Evolutionary conservation across 192 early-diverging fungal species (phyloP), one percentile per base, ranked within the genome.

Genomic region (Rhizophagus sp.): DNA sequence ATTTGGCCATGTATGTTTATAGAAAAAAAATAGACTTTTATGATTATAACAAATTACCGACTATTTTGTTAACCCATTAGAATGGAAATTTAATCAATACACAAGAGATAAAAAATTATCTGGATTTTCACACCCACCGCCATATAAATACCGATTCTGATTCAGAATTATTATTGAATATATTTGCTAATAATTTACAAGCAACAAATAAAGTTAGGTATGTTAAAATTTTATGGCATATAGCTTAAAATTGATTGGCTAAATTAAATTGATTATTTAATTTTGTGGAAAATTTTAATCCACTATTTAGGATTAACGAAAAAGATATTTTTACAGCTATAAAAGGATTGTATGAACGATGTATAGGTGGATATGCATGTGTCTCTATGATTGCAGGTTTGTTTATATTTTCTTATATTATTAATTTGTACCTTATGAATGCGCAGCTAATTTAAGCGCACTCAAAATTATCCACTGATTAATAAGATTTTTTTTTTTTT

Each of bases 131-230:
- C 69, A 96, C 97, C 44, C 98, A 99, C 88, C 94, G 98, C 69
- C 98, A 99, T 83, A 98, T 99, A 88, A 99, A 99, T 88, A 99
- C 98, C 13, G 97, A 99, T 82, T 99, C 98, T 6, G 98, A 99
- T 88, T 98, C 97, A 65, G 98, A 99, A 88, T 84, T 99, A 62
- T 89, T 99, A 79, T 90, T 99, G 61, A 99, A 99, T 88, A 94
- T 99, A 79, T 95, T 99, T 83, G 98, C 96, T 73, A 90, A 98
- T 86, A 92, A 99, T 87, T 88, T 99, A 80, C 98, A 99, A 80
- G 89, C 95, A 87, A 98, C 97, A 9, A 96, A 96, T 84, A 99
- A 99, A 88, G 92, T 95, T 83, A 85, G 92, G 92, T 93, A 85
- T 70, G 24, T 52, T 50, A 75, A 30, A 13, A 24, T 13, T 44